Evolutionary conservation across 2,329 filamentous ascomycete genomes (phyloP), one percentile per base, ranked within the genome.

Genomic region (Xylariales sp.): DNA sequence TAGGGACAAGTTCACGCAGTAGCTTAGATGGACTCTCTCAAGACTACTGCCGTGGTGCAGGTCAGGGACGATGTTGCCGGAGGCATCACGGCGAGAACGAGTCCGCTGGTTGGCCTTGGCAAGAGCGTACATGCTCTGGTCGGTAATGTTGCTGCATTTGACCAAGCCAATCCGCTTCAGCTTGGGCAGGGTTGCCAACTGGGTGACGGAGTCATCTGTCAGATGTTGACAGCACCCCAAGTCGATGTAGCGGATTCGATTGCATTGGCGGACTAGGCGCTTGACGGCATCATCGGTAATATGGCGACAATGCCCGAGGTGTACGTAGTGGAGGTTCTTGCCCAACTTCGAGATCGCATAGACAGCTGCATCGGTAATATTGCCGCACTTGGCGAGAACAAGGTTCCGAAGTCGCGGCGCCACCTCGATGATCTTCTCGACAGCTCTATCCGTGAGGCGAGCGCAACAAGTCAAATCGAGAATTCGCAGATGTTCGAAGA

Each of bases 271-370:
- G 28, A 96, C 88, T 22, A 98, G 73, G 42, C 82, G 82, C 53
- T 86, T 86, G 14, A 98, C 88, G 1, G 88, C 90, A 25, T 82
- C 75, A 57, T 98, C 93, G 0, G 91, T 96, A 57, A 98, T 90
- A 34, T 90, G 82, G 20, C 80, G 80, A 63, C 93, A 98, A 62
- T 98, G 93, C 8, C 93, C 93, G 2, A 98, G 74, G 58, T 98
- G 93, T 39, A 98, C 84, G 61, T 95, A 97, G 63, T 98, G 93
- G 41, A 98, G 69, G 55, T 97, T 98, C 71, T 96, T 97, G 47
- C 90, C 89, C 4, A 98, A 75, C 53, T 80, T 84, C 43, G 89
- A 84, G 49, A 98, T 97, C 42, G 90, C 84, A 52, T 85, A 73
- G 7, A 98, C 89, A 7, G 91, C 84, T 34, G 79, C 76, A 64